Evolutionary conservation across 1,284 basidiomycete species (phyloP), one percentile per base, ranked within the genome.

Genomic region (Austroboletus rostrupii): DNA sequence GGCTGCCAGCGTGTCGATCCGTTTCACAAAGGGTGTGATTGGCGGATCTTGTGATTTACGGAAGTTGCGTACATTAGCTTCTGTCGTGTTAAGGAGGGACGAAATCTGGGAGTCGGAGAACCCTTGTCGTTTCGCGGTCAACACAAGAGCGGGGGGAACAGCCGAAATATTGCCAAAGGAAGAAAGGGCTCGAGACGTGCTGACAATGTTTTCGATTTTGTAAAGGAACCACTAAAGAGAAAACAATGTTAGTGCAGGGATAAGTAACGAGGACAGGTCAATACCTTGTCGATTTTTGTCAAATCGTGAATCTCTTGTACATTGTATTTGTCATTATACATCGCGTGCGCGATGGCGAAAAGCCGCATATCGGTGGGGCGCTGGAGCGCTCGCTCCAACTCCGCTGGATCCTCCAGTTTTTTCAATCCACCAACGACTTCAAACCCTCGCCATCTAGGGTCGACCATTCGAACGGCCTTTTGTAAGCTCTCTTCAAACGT

Each of bases 401-500:
- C 70, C 90, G 83, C 29, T 89, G 90, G 59, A 85, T 77, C 50
- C 86, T 78, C 60, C 32, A 62, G 12, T 10, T 62, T 61, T 45
- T 52, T 39, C 41, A 65, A n/a, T 16, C 60, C 60, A 10, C 60
- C 60, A 61, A 92, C 91, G n/a, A 80, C 85, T 66, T 90, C 87
- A 57, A 89, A 89, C 19, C 86, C 85, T 63, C 84, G 83, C 85
- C 85, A 88, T 23, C 88, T 83, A 41, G 96, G 96, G 68, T 97
- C 95, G 31, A 99, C 88, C 76, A 97, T 94, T 60, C 97, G 88
- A 60, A 99, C 92, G 46, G 97, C 97, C 76, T 99, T 99, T 71
- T 99, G 97, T 65, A 99, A 78, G 63, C 90, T 93, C 73, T 99
- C 97, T 72, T 99, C 97, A 61, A 97, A 99, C 1, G 97, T 99